phyloP scores from a whole-genome alignment of 2,329 filamentous ascomycete species.

The Sordariomycetes sp. region DNA sequence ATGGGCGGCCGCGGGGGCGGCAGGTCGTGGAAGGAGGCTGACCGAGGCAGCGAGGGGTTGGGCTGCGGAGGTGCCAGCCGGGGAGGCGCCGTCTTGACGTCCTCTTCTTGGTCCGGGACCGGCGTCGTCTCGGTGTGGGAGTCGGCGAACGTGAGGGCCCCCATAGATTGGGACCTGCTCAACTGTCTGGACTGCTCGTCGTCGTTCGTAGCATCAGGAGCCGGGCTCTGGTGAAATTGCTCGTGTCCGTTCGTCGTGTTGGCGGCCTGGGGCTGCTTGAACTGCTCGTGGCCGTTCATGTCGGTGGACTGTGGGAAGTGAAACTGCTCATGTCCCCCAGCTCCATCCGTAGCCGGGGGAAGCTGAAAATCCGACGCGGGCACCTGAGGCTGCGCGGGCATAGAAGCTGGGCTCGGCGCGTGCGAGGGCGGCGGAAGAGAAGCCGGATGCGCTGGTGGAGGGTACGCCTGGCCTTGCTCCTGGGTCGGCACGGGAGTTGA shows the following conservation, averaged over 20 bases:
- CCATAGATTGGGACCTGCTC: constrained; percentile 24
- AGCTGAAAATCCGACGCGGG: not conserved
- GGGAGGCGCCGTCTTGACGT: constrained; percentile 5
- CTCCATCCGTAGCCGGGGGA: not conserved
- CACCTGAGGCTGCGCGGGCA: not conserved
- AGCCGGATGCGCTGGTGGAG: not conserved
- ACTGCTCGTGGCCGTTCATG: too few species aligned
- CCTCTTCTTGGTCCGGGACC: not conserved
- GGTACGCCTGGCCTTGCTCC: not conserved
- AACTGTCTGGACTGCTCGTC: constrained; percentile 13
- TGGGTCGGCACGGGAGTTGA: not conserved
- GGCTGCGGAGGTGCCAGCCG: not conserved
- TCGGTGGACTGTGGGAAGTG: too few species aligned
- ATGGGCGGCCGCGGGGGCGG: constrained; percentile 8
- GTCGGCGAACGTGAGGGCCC: constrained; percentile 20
- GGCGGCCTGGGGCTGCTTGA: too few species aligned
- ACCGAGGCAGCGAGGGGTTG: not conserved
- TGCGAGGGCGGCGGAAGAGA: not conserved
- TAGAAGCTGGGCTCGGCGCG: not conserved
- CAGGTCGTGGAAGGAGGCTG: constrained; percentile 1
- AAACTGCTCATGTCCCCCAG: too few species aligned
- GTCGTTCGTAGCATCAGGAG: not conserved
- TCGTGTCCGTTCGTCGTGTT: too few species aligned
- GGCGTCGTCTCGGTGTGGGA: not conserved
- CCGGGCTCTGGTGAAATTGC: too few species aligned